These are phyloP conservation scores for Plenodomus lindquistii DNA, from an alignment of 2,329 filamentous ascomycete genomes.

Conservation along the genomic window DNA sequence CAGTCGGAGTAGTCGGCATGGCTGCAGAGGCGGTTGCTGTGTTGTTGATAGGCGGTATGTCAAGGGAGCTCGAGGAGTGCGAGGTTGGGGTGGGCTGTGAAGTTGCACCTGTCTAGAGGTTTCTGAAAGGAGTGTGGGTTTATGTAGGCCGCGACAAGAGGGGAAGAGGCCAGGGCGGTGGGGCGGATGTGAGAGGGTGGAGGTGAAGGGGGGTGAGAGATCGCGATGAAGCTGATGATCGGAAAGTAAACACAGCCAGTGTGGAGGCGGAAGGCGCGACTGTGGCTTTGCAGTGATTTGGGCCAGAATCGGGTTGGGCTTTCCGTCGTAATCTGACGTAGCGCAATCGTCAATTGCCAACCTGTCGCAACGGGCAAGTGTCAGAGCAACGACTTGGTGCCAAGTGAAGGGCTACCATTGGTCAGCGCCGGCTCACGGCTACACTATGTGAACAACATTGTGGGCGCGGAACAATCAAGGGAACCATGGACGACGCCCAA, in stretches of 20 bases:
- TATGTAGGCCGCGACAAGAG: constrained; percentile 18
- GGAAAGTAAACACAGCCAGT: constrained; percentile 28
- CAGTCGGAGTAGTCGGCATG: constrained; percentile 26
- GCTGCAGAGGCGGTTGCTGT: constrained; percentile 3
- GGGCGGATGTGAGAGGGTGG: constrained; percentile 7
- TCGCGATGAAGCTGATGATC: constrained; percentile 30
- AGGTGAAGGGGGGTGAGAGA: constrained; percentile 18
- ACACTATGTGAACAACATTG: constrained; percentile 10
- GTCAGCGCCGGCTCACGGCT: constrained; percentile 4
- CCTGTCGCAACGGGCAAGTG: not conserved
- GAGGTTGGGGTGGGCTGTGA: constrained; percentile 6
- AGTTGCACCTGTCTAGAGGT: constrained; percentile 5
- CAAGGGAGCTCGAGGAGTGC: constrained; percentile 9
- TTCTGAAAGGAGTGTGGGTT: constrained; percentile 22
- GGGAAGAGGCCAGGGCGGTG: constrained; percentile 7
- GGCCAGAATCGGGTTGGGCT: constrained; percentile 17
- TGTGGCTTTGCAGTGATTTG: constrained; percentile 6
- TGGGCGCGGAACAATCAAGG: constrained; percentile 13
- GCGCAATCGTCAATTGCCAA: not conserved
- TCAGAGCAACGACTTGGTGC: constrained; percentile 4
- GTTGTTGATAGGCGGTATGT: constrained; percentile 5
- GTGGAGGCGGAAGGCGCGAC: constrained; percentile 25
- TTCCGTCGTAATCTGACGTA: not conserved
- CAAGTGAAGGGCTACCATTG: constrained; percentile 7
- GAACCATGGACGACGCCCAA: constrained; percentile 18